Evolutionary conservation across 2,329 filamentous ascomycete genomes (phyloP).

Genomic region (Pseudocercospora cruenta): DNA sequence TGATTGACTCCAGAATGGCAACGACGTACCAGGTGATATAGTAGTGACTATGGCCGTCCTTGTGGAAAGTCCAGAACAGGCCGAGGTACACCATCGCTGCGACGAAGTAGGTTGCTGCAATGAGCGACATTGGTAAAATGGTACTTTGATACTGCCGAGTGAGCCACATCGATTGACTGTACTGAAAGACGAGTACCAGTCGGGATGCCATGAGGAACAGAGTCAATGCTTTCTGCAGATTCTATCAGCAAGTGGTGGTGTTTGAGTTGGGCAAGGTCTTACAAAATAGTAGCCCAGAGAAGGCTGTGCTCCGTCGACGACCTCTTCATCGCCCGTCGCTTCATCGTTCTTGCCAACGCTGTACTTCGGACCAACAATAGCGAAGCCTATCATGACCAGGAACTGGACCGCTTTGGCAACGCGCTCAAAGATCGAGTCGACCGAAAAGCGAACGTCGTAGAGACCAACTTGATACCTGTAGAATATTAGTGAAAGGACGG

Average conservation of each 20-base stretch:
- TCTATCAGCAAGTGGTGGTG: background rate
- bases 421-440: conserved; percentile 67
- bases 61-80: conserved; percentile 35
- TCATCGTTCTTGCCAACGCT: conserved; percentile 44
- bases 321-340: conserved; percentile 43
- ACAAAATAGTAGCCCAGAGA: conserved; percentile 41
- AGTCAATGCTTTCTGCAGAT: conserved; percentile 34
- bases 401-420: conserved; percentile 63
- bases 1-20: conserved; percentile 37
- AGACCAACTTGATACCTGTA: conserved; percentile 58
- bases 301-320: conserved; percentile 36
- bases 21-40: conserved; percentile 60
- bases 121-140: conserved; percentile 39
- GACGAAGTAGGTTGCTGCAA: conserved; percentile 40
- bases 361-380: conserved; percentile 57
- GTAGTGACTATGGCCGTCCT: conserved; percentile 33
- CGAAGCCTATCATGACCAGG: conserved; percentile 67
- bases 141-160: conserved; percentile 37
- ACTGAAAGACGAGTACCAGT: conserved; percentile 44
- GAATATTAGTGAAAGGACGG: background rate
- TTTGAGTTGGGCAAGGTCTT: background rate
- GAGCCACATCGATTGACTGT: conserved; percentile 42
- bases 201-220: conserved; percentile 45
- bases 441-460: conserved; percentile 68
- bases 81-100: conserved; percentile 42